These are phyloP conservation scores for Jaenimonas drosophilae DNA, from an alignment of 208 protist genomes.

Conservation along the genomic window DNA sequence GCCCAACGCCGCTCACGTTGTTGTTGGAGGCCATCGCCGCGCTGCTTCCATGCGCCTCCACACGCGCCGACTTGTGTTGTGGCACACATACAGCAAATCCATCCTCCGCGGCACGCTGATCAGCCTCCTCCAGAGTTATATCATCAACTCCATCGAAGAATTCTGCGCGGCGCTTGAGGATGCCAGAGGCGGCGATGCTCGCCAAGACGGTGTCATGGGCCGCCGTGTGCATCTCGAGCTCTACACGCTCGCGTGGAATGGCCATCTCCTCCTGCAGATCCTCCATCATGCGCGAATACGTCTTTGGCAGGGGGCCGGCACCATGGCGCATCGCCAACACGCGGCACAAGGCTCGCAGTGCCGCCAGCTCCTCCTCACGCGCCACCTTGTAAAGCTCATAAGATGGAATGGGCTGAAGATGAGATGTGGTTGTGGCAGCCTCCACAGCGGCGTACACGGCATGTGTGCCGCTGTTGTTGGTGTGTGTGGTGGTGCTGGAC, in stretches of 20 bases:
- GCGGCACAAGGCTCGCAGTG: slow-evolving; percentile 63
- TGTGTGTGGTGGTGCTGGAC: too few relatives aligned
- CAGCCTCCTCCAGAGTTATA: slow-evolving; percentile 21
- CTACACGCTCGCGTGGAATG: slow-evolving; percentile 28
- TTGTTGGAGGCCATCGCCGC: too few relatives aligned
- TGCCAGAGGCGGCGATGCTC: slow-evolving; percentile 30
- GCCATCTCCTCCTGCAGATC: slow-evolving; percentile 56
- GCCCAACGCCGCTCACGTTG: too few relatives aligned
- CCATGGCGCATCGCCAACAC: slow-evolving; percentile 71
- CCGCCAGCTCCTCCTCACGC: slow-evolving; percentile 68
- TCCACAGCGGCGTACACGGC: slow-evolving; percentile 44
- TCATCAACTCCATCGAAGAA: slow-evolving; percentile 87
- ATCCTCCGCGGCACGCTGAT: slow-evolving; percentile 28
- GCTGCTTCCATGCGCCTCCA: slow-evolving; percentile 6
- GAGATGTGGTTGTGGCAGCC: slow-evolving; percentile 10
- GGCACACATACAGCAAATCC: slow-evolving; percentile 12
- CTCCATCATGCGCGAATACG: slow-evolving; percentile 52
- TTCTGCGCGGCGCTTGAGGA: slow-evolving; percentile 41
- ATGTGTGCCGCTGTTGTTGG: not conserved
- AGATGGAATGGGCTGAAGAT: slow-evolving; percentile 30
- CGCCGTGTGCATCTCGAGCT: slow-evolving; percentile 40
- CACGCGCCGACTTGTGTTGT: slow-evolving; percentile 16
- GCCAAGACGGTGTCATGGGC: slow-evolving; percentile 35
- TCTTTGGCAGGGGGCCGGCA: slow-evolving; percentile 18
- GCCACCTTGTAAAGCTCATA: slow-evolving; percentile 75